Evolutionary conservation across 1,139 yeast species (phyloP).

Genomic region (Diutina sp.): DNA sequence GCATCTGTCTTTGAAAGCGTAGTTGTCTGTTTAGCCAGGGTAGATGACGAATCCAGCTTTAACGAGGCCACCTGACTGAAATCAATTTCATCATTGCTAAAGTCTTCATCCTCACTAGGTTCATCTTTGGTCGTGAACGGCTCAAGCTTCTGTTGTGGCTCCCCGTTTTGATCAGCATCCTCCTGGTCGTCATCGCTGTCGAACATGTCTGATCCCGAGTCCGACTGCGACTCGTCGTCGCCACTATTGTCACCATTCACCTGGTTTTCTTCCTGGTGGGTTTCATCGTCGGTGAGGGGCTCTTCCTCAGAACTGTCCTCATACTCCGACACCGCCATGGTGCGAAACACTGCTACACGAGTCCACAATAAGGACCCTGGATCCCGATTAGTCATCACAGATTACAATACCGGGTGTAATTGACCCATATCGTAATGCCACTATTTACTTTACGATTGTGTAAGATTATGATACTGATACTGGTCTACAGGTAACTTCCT

Average conservation of each 20-base stretch:
- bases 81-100: conserved; percentile 4
- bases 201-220: conserved; percentile 18
- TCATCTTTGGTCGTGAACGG: conserved; percentile 7
- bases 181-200: conserved; percentile 8
- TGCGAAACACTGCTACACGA: not conserved
- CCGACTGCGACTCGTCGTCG: conserved; percentile 15
- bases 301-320: not conserved
- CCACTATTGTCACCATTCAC: conserved; percentile 10
- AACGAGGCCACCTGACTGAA: not conserved
- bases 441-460: no score
- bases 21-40: not conserved
- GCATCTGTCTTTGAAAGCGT: not conserved
- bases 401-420: no score
- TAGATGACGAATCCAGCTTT: not conserved
- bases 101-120: conserved; percentile 5
- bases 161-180: conserved; percentile 2
- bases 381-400: no score
- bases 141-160: conserved; percentile 3
- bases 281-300: conserved; percentile 8
- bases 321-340: not conserved
- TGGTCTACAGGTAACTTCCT: no score
- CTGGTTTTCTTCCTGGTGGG: conserved; percentile 14
- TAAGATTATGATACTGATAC: no score
- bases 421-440: no score
- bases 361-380: conserved; percentile 7